Base-by-base conservation (phyloP, 75 land plant species). In the Chamaecyparis obtusa region DNA sequence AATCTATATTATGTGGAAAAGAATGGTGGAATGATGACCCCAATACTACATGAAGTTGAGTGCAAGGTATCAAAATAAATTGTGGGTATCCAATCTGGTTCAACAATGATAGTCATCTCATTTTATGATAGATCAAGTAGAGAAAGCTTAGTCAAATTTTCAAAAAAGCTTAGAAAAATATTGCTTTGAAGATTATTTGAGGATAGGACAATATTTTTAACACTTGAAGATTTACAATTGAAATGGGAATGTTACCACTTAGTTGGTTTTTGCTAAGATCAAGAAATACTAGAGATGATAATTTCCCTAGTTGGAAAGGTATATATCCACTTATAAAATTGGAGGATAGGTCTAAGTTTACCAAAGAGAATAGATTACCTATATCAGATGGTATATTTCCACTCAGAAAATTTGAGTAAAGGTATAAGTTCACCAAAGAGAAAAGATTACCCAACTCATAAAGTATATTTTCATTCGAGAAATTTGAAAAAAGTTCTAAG, bases 321-420 rank as follows among this genome's bases (percentile, higher is more conserved):
- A 10, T 49, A 49, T 49, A 8, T 8, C 9, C 51, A 49, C 9
- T 49, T 8, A 49, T 0, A 9, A 49, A 9, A 49, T 10, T 10
- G 0, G 51, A 49, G 51, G 51, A 49, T 8, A 10, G 11, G 8
- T 49, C 11, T 49, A 49, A 49, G 0, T 10, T 0, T 8, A 49
- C 8, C 11, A 49, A 49, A 49, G 51, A 9, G 11, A 9, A 49
- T 8, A 49, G 9, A 8, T 49, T 49, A 8, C 0, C 51, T 8
- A 49, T 0, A 0, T 49, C 11, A 9, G 11, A 49, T 8, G 51
- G 11, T 49, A 49, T 49, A 49, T 49, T 8, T 5, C 98, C 99
- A 7, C 85, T 89, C 79, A 97, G 92, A 39, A 2, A 39, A 39
- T 39, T 39, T 2, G 2, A 39, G 2, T 1, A 1, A 39, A 39